These are phyloP conservation scores for Ganoderma lingzhi DNA, from an alignment of 1,284 basidiomycete species.

Conservation along the genomic window DNA sequence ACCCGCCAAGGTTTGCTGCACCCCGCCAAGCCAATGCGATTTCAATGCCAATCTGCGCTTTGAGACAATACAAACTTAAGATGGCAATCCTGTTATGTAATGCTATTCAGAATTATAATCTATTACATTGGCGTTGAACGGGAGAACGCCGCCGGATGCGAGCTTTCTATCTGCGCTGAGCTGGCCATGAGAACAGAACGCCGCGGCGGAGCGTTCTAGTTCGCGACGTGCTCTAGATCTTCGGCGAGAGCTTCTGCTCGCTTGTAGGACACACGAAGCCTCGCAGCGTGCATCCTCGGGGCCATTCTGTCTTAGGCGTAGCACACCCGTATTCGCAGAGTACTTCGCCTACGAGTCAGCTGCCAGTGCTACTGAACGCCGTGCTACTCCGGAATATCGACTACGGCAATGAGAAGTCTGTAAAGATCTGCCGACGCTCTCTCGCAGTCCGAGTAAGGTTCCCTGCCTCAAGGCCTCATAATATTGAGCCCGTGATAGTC, in stretches of 20 bases:
- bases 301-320: slow-evolving; percentile 6
- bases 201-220: background rate
- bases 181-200: slow-evolving; percentile 1
- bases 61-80: no score
- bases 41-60: no score
- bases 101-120: no score
- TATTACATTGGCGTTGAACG: no score
- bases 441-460: slow-evolving; percentile 14
- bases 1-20: no score
- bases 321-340: background rate
- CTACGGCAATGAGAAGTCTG: background rate
- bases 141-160: no score
- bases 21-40: no score
- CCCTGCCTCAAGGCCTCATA: background rate
- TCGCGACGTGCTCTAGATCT: background rate
- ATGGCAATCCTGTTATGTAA: no score
- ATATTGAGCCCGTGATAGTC: background rate
- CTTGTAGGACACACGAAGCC: background rate
- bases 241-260: background rate
- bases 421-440: slow-evolving; percentile 17
- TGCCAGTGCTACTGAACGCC: slow-evolving; percentile 19
- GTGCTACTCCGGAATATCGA: background rate
- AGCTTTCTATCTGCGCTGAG: background rate
- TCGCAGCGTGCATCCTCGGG: background rate
- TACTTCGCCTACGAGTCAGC: slow-evolving; percentile 7